Evolutionary conservation across 2,329 filamentous ascomycete species (phyloP).

Genomic region (Clonostachys rosea): DNA sequence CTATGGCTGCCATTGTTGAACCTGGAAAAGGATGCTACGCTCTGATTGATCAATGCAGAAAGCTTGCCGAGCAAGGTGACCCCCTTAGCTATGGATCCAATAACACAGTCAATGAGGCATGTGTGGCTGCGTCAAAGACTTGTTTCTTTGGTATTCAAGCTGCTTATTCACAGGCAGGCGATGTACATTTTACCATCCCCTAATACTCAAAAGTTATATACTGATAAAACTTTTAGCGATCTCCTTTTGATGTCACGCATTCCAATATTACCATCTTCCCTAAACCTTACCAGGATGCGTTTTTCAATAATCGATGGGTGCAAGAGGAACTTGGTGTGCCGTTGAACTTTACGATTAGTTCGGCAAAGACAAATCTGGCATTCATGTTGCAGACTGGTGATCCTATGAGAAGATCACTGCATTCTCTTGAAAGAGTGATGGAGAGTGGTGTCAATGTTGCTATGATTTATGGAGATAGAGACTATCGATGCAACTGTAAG

Average conservation of each 20-base stretch:
- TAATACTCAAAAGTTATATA: too few relatives aligned
- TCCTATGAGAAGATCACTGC: conserved; percentile 32
- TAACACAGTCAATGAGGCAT: conserved; percentile 33
- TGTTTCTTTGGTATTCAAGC: conserved; percentile 7
- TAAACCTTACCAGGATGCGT: conserved; percentile 19
- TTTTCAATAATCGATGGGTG: conserved; percentile 54
- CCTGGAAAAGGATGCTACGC: conserved; percentile 40
- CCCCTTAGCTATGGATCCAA: conserved; percentile 30
- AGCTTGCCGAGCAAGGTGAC: conserved; percentile 19
- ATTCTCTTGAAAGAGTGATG: conserved; percentile 51
- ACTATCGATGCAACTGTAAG: conserved; percentile 58
- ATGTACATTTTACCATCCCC: not conserved
- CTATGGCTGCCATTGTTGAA: conserved; percentile 4
- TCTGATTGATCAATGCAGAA: conserved; percentile 43
- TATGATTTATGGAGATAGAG: conserved; percentile 60
- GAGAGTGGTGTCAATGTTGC: conserved; percentile 61
- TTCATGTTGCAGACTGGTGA: conserved; percentile 58
- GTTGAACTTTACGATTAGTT: conserved; percentile 45
- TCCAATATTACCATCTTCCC: conserved; percentile 13
- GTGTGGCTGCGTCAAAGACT: conserved; percentile 38
- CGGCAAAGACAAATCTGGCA: conserved; percentile 29
- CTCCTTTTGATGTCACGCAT: conserved; percentile 50
- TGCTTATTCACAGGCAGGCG: not conserved
- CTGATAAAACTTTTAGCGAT: not conserved
- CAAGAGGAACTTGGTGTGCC: conserved; percentile 56